Evolutionary conservation across 495 filamentous ascomycete genomes (phyloP), one percentile per base, ranked within the genome.

Genomic region (Darksidea phi): DNA sequence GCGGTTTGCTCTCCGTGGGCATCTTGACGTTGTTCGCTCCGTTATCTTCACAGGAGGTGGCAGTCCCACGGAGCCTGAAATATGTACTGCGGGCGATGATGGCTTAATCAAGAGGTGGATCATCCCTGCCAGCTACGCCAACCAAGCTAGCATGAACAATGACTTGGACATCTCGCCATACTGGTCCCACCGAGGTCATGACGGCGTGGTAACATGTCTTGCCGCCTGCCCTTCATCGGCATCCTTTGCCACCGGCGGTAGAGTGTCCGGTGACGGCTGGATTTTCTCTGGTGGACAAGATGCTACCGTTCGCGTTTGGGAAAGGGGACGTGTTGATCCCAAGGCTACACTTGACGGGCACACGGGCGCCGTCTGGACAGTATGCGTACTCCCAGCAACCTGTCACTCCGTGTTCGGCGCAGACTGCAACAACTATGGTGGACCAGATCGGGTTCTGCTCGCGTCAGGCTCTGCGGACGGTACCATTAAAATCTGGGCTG

Each of bases 271-370:
- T 18, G 92, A 96, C 64, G 95, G 95, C 6, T 97, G 95, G 94
- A 88, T 98, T 37, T 97, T 98, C 73, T 97, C 92, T 17, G 94
- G 95, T 42, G 94, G 94, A 2, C 90, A 96, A 69, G 94, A 98
- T 72, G 84, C 91, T 2, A 95, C 91, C 10, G 84, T 98, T 18
- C 83, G 91, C 24, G 90, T 97, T 1, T 98, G 94, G 94, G 92
- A 97, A 76, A 79, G 90, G 15, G 93, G 93, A 11, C 78, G 91
- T 37, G 90, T 98, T 38, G 95, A 96, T 71, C 91, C 93, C 6
- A 97, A 97, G 72, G 93, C 91, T 3, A 98, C 93, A 0, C 77
- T 98, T 21, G 89, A 96, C 60, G 92, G 91, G 5, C 94, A 98
- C 68, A 96, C 87, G 1, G 94, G 97, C 74, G 90, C 91, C 6